Evolutionary conservation across 1,139 yeast species (phyloP).

Genomic region (Wickerhamomyces sp.): DNA sequence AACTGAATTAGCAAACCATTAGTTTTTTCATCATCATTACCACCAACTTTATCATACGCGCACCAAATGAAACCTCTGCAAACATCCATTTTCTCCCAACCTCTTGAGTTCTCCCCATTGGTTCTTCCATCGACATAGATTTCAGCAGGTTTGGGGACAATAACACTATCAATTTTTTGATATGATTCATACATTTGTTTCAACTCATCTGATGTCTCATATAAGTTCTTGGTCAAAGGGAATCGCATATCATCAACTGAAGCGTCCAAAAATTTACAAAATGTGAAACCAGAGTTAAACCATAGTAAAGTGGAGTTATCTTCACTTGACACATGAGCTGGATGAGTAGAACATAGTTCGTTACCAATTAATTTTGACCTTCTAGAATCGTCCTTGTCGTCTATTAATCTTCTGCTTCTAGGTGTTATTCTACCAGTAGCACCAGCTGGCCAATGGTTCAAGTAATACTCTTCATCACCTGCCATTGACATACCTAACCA

Average conservation of each 20-base stretch:
- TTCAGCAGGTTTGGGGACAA: constrained; percentile 52
- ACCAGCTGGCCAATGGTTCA: constrained; percentile 43
- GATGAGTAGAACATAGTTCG: constrained; percentile 60
- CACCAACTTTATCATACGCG: constrained; percentile 47
- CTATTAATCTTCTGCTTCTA: constrained; percentile 7
- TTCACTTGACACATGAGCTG: constrained; percentile 49
- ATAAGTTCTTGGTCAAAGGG: neutral
- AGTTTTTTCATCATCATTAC: constrained; percentile 13
- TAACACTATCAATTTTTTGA: constrained; percentile 40
- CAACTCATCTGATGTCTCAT: constrained; percentile 27
- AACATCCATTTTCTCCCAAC: constrained; percentile 50
- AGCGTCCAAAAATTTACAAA: constrained; percentile 43
- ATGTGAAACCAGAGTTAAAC: constrained; percentile 60
- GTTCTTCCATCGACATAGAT: constrained; percentile 31
- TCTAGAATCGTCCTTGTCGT: constrained; percentile 10
- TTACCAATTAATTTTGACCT: constrained; percentile 28
- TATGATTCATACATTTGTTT: constrained; percentile 37
- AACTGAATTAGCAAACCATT: constrained; percentile 15
- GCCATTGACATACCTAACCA: constrained; percentile 52
- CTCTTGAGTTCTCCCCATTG: constrained; percentile 43
- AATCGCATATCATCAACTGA: neutral
- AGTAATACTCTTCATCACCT: constrained; percentile 45
- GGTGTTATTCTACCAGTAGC: constrained; percentile 27
- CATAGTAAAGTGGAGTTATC: constrained; percentile 45
- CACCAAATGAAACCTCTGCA: constrained; percentile 54